Percentiles rank a stretch among this genome's conserved stretches.
Conservation (phyloP, 2,329 filamentous ascomycete genomes). For the Fusarium setosum region DNA sequence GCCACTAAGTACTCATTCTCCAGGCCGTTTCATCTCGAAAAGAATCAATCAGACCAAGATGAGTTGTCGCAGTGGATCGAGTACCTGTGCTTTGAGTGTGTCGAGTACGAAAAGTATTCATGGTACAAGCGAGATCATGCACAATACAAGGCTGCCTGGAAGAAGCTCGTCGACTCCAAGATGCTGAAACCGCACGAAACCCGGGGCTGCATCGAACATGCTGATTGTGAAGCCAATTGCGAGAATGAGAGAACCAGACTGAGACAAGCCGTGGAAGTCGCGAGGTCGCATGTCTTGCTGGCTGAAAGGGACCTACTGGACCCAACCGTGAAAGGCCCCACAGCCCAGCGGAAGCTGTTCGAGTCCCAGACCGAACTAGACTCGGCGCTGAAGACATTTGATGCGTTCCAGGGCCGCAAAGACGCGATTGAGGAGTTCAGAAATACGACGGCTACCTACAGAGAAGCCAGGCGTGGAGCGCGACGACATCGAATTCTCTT, state of each 20-base stretch:
- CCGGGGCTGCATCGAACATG: constrained; percentile 15
- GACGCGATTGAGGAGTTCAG: constrained; percentile 15
- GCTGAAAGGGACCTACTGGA: constrained; percentile 34
- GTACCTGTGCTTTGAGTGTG: constrained; percentile 46
- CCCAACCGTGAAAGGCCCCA: constrained; percentile 15
- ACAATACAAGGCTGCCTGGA: constrained; percentile 30
- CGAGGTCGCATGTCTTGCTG: constrained; percentile 28
- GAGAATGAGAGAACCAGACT: constrained; percentile 1
- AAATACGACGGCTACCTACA: constrained; percentile 18
- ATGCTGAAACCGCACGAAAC: constrained; percentile 14
- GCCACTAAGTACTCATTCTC: constrained; percentile 14
- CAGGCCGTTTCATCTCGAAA: constrained; percentile 21
- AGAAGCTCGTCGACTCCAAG: constrained; percentile 18
- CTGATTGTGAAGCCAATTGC: neutral
- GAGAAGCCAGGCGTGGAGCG: constrained; percentile 18
- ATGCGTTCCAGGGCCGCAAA: constrained; percentile 16
- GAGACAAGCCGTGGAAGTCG: constrained; percentile 25
- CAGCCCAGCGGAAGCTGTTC: constrained; percentile 18
- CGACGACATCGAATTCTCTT: constrained; percentile 34
- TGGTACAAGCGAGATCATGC: constrained; percentile 27
- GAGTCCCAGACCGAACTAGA: constrained; percentile 28
- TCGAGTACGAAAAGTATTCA: constrained; percentile 16
- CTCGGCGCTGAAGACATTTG: constrained; percentile 24
- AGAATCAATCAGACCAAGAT: constrained; percentile 46
- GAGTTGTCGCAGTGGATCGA: constrained; percentile 53